Evolutionary conservation across 805 yeast genomes (phyloP), one percentile per base, ranked within the genome.

Genomic region (Starmerella bombi): DNA sequence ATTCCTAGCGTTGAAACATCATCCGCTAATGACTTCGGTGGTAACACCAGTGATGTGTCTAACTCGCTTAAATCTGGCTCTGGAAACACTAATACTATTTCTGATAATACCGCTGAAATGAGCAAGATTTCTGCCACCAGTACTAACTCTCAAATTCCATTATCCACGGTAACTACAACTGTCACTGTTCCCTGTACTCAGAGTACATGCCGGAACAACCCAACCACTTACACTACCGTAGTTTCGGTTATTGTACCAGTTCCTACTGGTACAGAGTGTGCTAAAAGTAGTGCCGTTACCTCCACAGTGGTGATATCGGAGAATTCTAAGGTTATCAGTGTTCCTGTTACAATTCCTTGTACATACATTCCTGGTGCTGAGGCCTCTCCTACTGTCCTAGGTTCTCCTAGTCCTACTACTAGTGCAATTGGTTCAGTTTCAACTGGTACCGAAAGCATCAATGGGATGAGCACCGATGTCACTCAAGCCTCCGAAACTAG

Each of bases 121-220:
- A 41, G 41, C 28, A 34, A 37, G 21, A 12, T 15, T 28, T 7
- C 27, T 12, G 10, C 27, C 27, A n/a, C n/a, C n/a, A n/a, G n/a
- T n/a, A n/a, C n/a, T n/a, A 12, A 7, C 12, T 12, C n/a, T n/a
- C n/a, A n/a, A n/a, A n/a, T n/a, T n/a, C n/a, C n/a, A n/a, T 28
- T 9, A 23, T 16, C 23, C 5, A 25, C 22, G 28, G 32, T 21
- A 16, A 31, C 43, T 7, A 35, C 42, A 2, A 9, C 22, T 2
- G 37, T 38, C 16, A 38, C 43, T n/a, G 28, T 42, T 14, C 39
- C 39, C 5, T 42, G 45, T 34, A 42, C 45, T 5, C 42, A 42
- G 12, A 34, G 10, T 14, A 20, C 27, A 17, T 42, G 45, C 25
- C 33, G 23, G 14, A 9, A 14, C 6, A 10, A 34, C 7, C 12